Evolutionary conservation across 495 filamentous ascomycete species (phyloP).

Genomic region (Parathielavia appendiculata): DNA sequence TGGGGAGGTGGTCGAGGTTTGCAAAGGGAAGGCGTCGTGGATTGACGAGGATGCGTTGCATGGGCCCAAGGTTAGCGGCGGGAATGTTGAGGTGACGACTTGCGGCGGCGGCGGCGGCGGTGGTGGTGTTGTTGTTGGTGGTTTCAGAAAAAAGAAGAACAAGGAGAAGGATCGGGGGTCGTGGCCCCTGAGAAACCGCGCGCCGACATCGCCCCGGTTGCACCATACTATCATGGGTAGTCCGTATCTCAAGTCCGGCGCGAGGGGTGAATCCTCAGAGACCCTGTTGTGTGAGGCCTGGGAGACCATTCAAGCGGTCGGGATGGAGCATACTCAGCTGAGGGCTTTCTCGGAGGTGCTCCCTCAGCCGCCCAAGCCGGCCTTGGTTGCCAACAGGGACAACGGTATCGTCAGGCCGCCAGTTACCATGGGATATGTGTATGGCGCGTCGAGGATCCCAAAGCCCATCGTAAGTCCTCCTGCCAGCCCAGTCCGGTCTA

Average conservation of each 20-base stretch:
- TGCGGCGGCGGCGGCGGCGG: slow-evolving; percentile 2
- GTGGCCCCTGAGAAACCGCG: slow-evolving; percentile 21
- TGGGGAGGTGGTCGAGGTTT: neutral
- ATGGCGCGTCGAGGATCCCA: slow-evolving; percentile 6
- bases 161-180: slow-evolving; percentile 21
- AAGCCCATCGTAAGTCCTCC: neutral
- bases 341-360: slow-evolving; percentile 13
- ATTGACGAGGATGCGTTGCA: slow-evolving; percentile 43
- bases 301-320: neutral
- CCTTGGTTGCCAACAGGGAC: slow-evolving; percentile 10
- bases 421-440: slow-evolving; percentile 7
- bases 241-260: neutral
- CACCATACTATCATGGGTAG: slow-evolving; percentile 20
- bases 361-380: slow-evolving; percentile 22
- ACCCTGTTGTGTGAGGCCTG: slow-evolving; percentile 4
- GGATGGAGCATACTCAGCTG: slow-evolving; percentile 16
- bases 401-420: slow-evolving; percentile 7
- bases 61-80: slow-evolving; percentile 33
- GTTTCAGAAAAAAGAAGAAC: neutral
- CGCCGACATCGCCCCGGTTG: slow-evolving; percentile 23
- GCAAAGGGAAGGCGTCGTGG: slow-evolving; percentile 30
- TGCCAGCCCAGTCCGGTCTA: slow-evolving; percentile 13
- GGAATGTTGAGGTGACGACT: slow-evolving; percentile 2
- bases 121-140: too few relatives aligned
- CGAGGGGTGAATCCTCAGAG: slow-evolving; percentile 2